A percentile compares a stretch with the other conserved stretches of the same genome.
Conservation (phyloP, 2,329 filamentous ascomycete species). For the Aureobasidium sp. region DNA sequence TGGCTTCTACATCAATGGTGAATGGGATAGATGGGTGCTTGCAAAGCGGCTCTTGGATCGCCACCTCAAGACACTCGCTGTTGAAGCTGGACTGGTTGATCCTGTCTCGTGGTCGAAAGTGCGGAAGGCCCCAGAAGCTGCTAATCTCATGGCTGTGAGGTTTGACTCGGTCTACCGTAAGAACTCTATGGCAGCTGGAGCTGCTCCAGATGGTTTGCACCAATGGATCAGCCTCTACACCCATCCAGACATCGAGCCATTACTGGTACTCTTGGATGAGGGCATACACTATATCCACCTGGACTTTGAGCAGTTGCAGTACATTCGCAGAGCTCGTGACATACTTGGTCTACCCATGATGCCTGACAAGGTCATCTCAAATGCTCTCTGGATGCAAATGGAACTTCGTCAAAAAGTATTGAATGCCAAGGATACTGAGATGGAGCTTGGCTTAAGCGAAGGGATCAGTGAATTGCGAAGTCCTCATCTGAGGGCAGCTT, state of each 20-base stretch:
- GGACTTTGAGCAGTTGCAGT: slow-evolving; percentile 49
- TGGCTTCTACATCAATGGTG: slow-evolving; percentile 49
- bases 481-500: not conserved
- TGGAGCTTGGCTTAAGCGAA: slow-evolving; percentile 44
- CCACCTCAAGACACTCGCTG: slow-evolving; percentile 37
- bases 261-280: slow-evolving; percentile 48
- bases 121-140: slow-evolving; percentile 38
- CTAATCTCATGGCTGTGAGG: slow-evolving; percentile 42
- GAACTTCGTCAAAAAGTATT: slow-evolving; percentile 47
- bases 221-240: slow-evolving; percentile 45
- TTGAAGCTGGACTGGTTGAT: slow-evolving; percentile 40
- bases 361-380: slow-evolving; percentile 46
- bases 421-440: slow-evolving; percentile 41
- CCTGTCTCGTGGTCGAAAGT: slow-evolving; percentile 33
- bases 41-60: slow-evolving; percentile 46
- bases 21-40: slow-evolving; percentile 50
- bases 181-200: slow-evolving; percentile 29
- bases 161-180: slow-evolving; percentile 45
- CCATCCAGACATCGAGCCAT: slow-evolving; percentile 44
- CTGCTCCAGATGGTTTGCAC: slow-evolving; percentile 36
- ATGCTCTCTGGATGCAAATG: slow-evolving; percentile 50
- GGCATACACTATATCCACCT: slow-evolving; percentile 53
- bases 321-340: slow-evolving; percentile 43
- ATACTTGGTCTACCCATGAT: slow-evolving; percentile 46
- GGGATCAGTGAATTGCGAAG: slow-evolving; percentile 20